Base-by-base conservation (phyloP, 2,329 filamentous ascomycete genomes). In the Monilinia fructigena region DNA sequence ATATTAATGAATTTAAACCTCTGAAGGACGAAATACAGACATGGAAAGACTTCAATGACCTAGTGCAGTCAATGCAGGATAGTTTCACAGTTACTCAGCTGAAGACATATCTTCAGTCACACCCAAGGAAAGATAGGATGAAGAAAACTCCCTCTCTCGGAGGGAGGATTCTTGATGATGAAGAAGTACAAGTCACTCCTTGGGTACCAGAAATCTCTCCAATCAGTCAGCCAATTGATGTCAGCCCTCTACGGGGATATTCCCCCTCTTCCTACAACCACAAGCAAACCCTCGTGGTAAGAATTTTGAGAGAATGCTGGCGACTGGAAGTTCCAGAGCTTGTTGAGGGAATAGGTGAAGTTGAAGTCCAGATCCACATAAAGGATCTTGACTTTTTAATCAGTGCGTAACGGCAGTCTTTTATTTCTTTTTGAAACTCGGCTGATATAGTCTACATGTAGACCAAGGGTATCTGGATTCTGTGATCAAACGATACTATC, bases 271-370 rank as follows among this genome's bases (percentile, higher is more conserved):
- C 74, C 18, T 72, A 75, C 63, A 76, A 71, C 6, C 38, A 23
- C 3, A 77, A 76, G 50, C 75, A 76, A 60, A 67, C 68, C 14
- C 16, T 74, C 14, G 70, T 68, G 16, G 58, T 76, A 6, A 62
- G 63, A 23, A 38, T 77, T 10, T 8, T 77, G 16, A 68, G 74
- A 20, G 68, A 74, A 28, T 76, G 74, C 45, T 77, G 76, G 76
- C 66, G 68, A 45, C 10, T 77, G 20, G 70, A 73, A 45, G 63
- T 76, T 18, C 70, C 70, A 56, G 74, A 75, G 59, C 26, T 76
- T n/a, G 63, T 65, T 11, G 69, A 74, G 5, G 70, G 70, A 8
- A 68, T 76, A 56, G 76, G 76, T 12, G 71, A 75, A 64, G 70
- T 75, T 54, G 74, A 77, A 50, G 50, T 77, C 53, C 42, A 72